Base-by-base conservation (phyloP, 495 filamentous ascomycete genomes). In the Hypoxylon subgilvum region DNA sequence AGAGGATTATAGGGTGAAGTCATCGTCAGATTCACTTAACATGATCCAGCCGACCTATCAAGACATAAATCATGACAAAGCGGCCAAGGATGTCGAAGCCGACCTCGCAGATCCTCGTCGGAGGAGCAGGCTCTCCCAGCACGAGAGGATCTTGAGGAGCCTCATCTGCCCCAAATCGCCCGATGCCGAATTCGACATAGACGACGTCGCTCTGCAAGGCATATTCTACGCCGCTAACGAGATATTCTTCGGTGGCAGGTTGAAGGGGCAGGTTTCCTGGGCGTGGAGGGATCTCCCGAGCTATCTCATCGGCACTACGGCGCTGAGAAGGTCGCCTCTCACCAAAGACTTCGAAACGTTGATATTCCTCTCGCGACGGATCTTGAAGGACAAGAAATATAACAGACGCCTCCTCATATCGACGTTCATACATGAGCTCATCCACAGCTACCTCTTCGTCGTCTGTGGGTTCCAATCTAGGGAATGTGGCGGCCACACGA, bases 381-480 rank as follows among this genome's bases (percentile, higher is more conserved):
- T 84, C 17, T 73, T 84, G 13, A 66, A 70, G 18, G 68, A 75
- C 39, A 53, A 59, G 25, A 69, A 67, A 30, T 84, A 79, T 65
- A 79, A 79, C 57, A 65, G 79, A 10, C 71, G 76, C 30, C 71
- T 84, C 23, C 73, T 84, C 22, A 82, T 84, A 47, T 79, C 76
- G 14, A 79, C 82, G 2, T 83, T 84, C 48, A 63, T 84, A 46
- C 82, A 84, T 61, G 82, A 84, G 66, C 70, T 83, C 17, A 76
- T 84, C 32, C 82, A 84, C 62, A 77, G 79, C 61, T 84, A 82
- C 55, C 65, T 84, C 28, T 84, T 84, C 52, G 77, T 84, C 38
- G 69, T 66, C 48, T 79, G 77, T 57, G 82, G 82, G 22, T 81
- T 83, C 46, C 57, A 69, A 4, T 79, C 81, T 0, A 58, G 72